Evolutionary conservation across 2,329 filamentous ascomycete species (phyloP).

Genomic region (Epichloe baconii): DNA sequence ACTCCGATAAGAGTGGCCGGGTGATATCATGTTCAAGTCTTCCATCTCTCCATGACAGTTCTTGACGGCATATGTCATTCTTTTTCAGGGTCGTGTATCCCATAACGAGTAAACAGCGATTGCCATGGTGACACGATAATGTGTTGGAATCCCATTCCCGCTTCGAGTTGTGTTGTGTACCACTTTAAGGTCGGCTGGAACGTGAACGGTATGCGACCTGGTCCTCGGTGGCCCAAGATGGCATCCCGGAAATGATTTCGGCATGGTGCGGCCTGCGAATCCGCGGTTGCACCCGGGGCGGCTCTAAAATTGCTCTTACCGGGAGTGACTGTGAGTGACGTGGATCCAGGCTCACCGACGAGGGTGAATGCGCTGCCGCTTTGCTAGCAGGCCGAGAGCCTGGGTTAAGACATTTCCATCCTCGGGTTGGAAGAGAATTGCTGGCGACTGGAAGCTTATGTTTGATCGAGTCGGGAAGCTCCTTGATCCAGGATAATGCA

Average conservation of each 20-base stretch:
- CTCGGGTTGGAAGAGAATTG: conserved; percentile 15
- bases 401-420: conserved; percentile 24
- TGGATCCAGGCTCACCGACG: neutral
- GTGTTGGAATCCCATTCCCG: conserved; percentile 37
- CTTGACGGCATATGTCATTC: neutral
- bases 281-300: conserved; percentile 23
- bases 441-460: conserved; percentile 23
- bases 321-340: neutral
- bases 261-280: conserved; percentile 8
- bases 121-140: conserved; percentile 32
- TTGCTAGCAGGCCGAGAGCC: neutral
- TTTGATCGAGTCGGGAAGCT: conserved; percentile 19
- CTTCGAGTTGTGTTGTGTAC: conserved; percentile 34
- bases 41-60: too few species aligned
- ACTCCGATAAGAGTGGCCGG: too few species aligned
- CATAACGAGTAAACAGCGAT: conserved; percentile 21
- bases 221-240: conserved; percentile 3
- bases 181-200: conserved; percentile 37
- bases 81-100: conserved; percentile 14
- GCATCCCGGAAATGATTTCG: conserved; percentile 25
- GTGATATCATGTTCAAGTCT: neutral
- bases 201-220: conserved; percentile 15
- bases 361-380: neutral
- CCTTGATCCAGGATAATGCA: conserved; percentile 25
- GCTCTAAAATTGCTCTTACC: conserved; percentile 31